Evolutionary conservation across 2,329 filamentous ascomycete species (phyloP).

Genomic region (Lachnellula subtilissima): DNA sequence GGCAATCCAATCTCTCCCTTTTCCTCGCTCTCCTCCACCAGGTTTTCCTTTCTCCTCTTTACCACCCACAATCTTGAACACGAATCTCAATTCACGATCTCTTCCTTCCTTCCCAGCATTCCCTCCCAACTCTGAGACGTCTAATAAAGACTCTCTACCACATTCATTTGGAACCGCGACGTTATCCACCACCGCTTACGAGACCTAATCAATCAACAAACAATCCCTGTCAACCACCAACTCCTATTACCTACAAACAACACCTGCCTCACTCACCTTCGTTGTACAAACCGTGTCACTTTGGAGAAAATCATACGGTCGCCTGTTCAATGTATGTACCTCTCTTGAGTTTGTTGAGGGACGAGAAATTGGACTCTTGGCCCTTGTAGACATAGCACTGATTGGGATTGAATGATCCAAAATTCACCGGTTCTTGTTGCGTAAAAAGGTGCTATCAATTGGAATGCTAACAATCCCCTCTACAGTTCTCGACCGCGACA

Average conservation of each 20-base stretch:
- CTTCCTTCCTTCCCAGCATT: conserved; percentile 23
- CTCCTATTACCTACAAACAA: conserved; percentile 7
- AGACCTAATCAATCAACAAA: conserved; percentile 9
- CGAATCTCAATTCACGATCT: conserved; percentile 16
- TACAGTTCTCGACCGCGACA: conserved; percentile 12
- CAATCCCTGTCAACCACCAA: conserved; percentile 6
- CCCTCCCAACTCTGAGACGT: conserved; percentile 32
- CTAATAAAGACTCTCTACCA: conserved; percentile 30
- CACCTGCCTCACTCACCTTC: conserved; percentile 4
- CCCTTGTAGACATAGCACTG: not conserved
- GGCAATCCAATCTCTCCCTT: conserved; percentile 9
- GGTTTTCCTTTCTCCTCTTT: conserved; percentile 2
- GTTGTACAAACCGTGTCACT: conserved; percentile 1
- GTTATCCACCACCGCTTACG: conserved; percentile 7
- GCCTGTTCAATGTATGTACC: conserved; percentile 19
- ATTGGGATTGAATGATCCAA: not conserved
- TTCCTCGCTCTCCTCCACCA: not conserved
- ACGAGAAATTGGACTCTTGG: not conserved
- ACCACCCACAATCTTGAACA: conserved; percentile 7
- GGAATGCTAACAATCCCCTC: conserved; percentile 20
- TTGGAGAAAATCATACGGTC: conserved; percentile 8
- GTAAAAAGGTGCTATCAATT: not conserved
- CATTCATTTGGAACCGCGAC: conserved; percentile 34
- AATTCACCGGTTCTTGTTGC: not conserved
- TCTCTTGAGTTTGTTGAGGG: not conserved